These are phyloP conservation scores for Mortierella sp. DNA, from an alignment of 371 early-diverging fungal genomes.

Conservation along the genomic window DNA sequence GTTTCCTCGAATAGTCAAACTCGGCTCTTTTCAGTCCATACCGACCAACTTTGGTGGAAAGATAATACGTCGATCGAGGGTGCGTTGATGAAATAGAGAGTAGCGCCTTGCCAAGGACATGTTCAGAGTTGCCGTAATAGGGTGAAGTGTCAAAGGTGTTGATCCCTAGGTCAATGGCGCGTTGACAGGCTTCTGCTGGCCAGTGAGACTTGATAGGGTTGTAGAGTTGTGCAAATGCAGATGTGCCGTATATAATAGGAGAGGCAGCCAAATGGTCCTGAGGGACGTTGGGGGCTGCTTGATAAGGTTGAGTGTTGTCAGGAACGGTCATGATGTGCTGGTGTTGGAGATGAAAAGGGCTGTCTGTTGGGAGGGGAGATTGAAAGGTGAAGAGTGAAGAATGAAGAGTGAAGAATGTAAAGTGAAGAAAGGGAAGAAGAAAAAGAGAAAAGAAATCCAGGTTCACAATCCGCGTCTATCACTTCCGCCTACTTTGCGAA, in stretches of 20 bases:
- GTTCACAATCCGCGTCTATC: too few relatives aligned
- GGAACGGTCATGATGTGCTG: constrained; percentile 8
- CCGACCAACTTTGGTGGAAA: constrained; percentile 83
- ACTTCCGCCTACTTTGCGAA: too few relatives aligned
- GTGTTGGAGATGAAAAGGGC: neutral
- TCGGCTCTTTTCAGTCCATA: constrained; percentile 72
- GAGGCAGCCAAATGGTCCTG: constrained; percentile 30
- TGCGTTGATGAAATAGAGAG: constrained; percentile 59
- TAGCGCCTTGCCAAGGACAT: constrained; percentile 75
- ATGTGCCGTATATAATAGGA: constrained; percentile 58
- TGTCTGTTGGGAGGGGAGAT: too few relatives aligned
- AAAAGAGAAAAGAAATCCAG: too few relatives aligned
- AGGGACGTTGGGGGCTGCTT: constrained; percentile 15
- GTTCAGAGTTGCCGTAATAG: constrained; percentile 79
- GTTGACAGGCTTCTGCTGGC: constrained; percentile 63
- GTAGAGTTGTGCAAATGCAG: constrained; percentile 66
- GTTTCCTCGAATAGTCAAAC: constrained; percentile 75
- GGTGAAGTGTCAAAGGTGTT: constrained; percentile 83
- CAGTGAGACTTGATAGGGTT: constrained; percentile 60
- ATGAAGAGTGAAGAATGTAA: neutral
- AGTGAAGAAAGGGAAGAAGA: neutral
- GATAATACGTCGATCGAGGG: constrained; percentile 72
- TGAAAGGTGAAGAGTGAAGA: neutral
- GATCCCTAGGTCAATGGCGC: constrained; percentile 71
- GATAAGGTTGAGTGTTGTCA: neutral